Evolutionary conservation across 805 yeast species (phyloP).

Genomic region (Saccharomycopsis malanga): DNA sequence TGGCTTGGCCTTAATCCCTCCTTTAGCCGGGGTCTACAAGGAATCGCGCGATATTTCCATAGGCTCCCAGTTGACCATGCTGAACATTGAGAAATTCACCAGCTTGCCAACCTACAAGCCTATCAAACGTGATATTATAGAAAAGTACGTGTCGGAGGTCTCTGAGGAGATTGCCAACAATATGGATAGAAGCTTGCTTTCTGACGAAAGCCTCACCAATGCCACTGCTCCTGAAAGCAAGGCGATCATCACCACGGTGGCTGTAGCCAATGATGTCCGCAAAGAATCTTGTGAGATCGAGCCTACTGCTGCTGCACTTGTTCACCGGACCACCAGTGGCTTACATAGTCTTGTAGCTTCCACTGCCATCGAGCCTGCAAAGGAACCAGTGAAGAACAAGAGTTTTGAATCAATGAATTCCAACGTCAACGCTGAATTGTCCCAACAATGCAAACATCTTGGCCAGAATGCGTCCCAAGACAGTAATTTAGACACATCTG

Average conservation of each 20-base stretch:
- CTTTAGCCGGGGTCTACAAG: neutral
- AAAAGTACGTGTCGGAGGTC: slow-evolving; percentile 13
- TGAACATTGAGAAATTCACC: slow-evolving; percentile 13
- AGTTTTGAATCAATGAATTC: neutral
- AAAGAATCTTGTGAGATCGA: neutral
- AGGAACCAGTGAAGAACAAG: neutral
- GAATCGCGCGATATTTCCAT: neutral
- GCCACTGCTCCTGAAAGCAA: neutral
- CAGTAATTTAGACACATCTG: slow-evolving; percentile 1
- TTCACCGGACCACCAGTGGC: neutral
- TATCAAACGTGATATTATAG: slow-evolving; percentile 14
- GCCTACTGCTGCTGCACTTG: neutral
- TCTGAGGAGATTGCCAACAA: slow-evolving; percentile 10
- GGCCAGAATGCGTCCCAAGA: slow-evolving; percentile 5
- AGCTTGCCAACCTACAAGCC: slow-evolving; percentile 14
- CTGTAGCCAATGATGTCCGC: neutral
- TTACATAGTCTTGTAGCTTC: neutral
- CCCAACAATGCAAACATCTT: neutral
- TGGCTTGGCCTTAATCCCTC: slow-evolving; percentile 8
- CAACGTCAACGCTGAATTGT: neutral
- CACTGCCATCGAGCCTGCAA: neutral
- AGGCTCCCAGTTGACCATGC: slow-evolving; percentile 13
- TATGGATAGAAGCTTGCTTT: neutral
- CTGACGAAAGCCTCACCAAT: neutral
- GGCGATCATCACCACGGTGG: neutral